Base-by-base conservation (phyloP, 768 basidiomycete species). In the Rhizopogon vinicolor region DNA sequence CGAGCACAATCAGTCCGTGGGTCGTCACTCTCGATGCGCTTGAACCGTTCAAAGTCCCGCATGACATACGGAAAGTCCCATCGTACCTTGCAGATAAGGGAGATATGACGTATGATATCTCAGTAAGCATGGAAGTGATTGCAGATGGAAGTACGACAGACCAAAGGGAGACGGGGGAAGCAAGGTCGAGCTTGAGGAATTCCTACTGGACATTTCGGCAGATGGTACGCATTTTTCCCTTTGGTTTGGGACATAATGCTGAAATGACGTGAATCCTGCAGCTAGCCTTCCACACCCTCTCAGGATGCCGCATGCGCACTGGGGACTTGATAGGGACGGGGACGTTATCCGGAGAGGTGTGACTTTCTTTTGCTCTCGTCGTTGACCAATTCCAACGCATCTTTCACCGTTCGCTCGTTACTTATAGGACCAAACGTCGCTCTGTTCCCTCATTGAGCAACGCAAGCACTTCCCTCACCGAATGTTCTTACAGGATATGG, bases 171-270 rank as follows among this genome's bases (percentile, higher is more conserved):
- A 5, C 48, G 41, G 29, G 10, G 41, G 12, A 16, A 18, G 18
- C 52, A 18, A 53, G 52, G 31, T 53, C 52, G 18, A 29, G 33
- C n/a, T 19, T 53, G 29, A 41, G 33, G 43, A 53, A 53, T 14
- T 41, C 52, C 7, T 53, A 53, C 48, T 53, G 52, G 52, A 53
- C 52, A 13, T 53, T 53, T 22, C 41, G 43, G 13, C 52, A 53
- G 43, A 53, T 53, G 52, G 52, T 53, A 19, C 31, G 51, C 14
- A 9, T 7, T 33, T 7, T 14, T 19, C 22, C n/a, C 2, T 28
- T 9, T 22, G 22, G 6, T 29, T 4, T 13, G 22, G 42, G 4
- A 4, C 25, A 4, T 52, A 5, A 5, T 45, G 4, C 6, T 31
- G 3, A 46, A 19, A 3, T 16, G 16, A 31, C 5, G 8, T 49